Percentiles rank a stretch among this genome's conserved stretches.
phyloP scores from a whole-genome alignment of 352 stramenopile genomes.

The Pythium utonaiense region DNA sequence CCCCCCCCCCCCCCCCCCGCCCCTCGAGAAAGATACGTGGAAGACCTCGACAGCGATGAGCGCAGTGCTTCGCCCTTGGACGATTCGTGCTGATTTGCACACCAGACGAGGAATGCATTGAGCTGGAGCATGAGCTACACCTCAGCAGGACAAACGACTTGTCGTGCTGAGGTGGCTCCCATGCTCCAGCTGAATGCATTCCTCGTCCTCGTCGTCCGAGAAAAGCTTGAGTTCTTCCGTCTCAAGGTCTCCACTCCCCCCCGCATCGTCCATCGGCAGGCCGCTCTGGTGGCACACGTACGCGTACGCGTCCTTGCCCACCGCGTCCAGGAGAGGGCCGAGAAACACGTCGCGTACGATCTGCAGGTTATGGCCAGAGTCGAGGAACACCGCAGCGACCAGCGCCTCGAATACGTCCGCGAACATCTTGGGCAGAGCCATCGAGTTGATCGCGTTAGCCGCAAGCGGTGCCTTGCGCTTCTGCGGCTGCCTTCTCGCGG shows the following conservation, averaged over 20 bases:
- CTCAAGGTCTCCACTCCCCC: slow-evolving; percentile 12
- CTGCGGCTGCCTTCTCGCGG: neutral
- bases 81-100: no score
- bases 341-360: slow-evolving; percentile 82
- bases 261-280: slow-evolving; percentile 31
- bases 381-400: slow-evolving; percentile 83
- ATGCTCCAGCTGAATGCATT: neutral
- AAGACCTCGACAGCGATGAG: no score
- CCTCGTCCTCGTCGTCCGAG: slow-evolving; percentile 18
- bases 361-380: slow-evolving; percentile 67
- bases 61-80: no score
- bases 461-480: neutral
- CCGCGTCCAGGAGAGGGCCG: slow-evolving; percentile 62
- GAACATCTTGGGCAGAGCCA: slow-evolving; percentile 80
- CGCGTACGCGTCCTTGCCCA: slow-evolving; percentile 64
- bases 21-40: no score
- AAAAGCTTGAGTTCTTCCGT: slow-evolving; percentile 14
- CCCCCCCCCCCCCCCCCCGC: no score
- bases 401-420: slow-evolving; percentile 87
- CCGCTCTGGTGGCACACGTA: slow-evolving; percentile 77
- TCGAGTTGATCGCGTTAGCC: slow-evolving; percentile 27
- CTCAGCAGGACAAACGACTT: no score
- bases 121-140: no score
- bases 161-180: neutral
- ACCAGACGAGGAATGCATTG: no score